These are phyloP conservation scores for Yarrowia phangngaensis DNA, from an alignment of 805 yeast species.

Conservation along the genomic window DNA sequence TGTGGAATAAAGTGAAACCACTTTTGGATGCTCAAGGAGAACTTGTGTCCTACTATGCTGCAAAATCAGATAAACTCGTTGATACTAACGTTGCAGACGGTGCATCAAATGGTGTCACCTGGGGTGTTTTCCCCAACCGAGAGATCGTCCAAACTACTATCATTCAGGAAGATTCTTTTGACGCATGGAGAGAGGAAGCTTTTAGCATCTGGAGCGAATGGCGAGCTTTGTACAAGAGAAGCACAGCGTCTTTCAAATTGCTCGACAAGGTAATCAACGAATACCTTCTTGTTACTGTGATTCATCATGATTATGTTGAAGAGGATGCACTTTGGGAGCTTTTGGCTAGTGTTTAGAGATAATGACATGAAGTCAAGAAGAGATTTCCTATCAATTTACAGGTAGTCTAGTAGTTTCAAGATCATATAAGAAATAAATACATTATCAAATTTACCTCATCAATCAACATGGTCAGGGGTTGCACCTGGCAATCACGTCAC, in stretches of 20 bases:
- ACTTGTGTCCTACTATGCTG: conserved; percentile 69
- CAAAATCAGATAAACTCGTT: conserved; percentile 53
- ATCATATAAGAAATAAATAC: too few relatives aligned
- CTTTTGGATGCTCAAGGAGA: conserved; percentile 46
- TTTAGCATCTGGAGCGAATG: conserved; percentile 88
- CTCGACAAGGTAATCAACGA: conserved; percentile 58
- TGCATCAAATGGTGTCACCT: conserved; percentile 79
- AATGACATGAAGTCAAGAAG: too few relatives aligned
- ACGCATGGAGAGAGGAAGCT: conserved; percentile 96
- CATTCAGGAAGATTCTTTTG: conserved; percentile 85
- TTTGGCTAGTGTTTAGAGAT: conserved; percentile 19
- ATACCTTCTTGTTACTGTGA: conserved; percentile 75
- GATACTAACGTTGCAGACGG: conserved; percentile 55
- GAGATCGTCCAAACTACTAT: conserved; percentile 90
- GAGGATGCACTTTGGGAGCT: conserved; percentile 67
- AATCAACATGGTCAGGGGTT: neutral
- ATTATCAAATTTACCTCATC: too few relatives aligned
- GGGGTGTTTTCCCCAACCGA: conserved; percentile 95
- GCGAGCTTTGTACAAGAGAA: conserved; percentile 70
- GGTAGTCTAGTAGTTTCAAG: too few relatives aligned
- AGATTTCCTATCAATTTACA: too few relatives aligned
- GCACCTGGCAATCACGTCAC: conserved; percentile 1
- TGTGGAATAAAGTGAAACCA: conserved; percentile 60
- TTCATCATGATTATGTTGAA: conserved; percentile 76
- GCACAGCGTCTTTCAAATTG: conserved; percentile 52